Evolutionary conservation across 257 asterid genomes (phyloP).

Genomic region (Petrea volubilis): DNA sequence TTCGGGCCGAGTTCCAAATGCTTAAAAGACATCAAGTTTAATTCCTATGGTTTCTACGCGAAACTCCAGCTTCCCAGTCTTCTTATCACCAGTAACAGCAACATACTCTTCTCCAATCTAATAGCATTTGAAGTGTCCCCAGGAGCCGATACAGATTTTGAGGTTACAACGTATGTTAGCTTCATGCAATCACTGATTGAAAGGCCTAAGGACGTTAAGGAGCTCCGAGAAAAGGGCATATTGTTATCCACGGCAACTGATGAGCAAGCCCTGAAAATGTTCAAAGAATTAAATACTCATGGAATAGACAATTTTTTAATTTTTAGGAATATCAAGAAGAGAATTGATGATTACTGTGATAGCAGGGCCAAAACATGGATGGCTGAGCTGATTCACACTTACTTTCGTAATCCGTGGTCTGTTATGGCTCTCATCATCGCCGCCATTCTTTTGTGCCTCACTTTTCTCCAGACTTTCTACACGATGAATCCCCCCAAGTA

Average conservation of each 20-base stretch:
- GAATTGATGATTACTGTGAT: constrained; percentile 9
- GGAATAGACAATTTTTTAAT: constrained; percentile 11
- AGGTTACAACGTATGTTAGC: constrained; percentile 18
- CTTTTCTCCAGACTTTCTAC: too few relatives aligned
- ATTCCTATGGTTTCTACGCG: not conserved
- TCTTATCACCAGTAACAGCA: too few relatives aligned
- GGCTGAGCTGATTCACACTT: constrained; percentile 34
- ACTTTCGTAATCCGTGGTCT: constrained; percentile 46
- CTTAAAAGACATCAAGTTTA: constrained; percentile 15
- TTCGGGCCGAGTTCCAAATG: constrained; percentile 21
- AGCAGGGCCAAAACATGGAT: constrained; percentile 21
- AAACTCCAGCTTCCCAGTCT: constrained; percentile 9
- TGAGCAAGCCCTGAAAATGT: constrained; percentile 34
- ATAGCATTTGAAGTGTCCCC: constrained; percentile 38
- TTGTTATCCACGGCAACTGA: constrained; percentile 28
- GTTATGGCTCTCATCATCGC: constrained; percentile 36
- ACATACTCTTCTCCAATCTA: too few relatives aligned
- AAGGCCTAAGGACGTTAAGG: constrained; percentile 25
- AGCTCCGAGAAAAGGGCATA: constrained; percentile 30
- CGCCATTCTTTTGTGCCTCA: constrained; percentile 25
- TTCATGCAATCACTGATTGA: constrained; percentile 41
- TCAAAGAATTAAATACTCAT: constrained; percentile 28
- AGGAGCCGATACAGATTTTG: not conserved
- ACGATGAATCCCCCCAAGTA: not conserved
- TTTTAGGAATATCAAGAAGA: constrained; percentile 22